Evolutionary conservation across 805 yeast species (phyloP).

Genomic region (Saccharomycopsis selenospora): DNA sequence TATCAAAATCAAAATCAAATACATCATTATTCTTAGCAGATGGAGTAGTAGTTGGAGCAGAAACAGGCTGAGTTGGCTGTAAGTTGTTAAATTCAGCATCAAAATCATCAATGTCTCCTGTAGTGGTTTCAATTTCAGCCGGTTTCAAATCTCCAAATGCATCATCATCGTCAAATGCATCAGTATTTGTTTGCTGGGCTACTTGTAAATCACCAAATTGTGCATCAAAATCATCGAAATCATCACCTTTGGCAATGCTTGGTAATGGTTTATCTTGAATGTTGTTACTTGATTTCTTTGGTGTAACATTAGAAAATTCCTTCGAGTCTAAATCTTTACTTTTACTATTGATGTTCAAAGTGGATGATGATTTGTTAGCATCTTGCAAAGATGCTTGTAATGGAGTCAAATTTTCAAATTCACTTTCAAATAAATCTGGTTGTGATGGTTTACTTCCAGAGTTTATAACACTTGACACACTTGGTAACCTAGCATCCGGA

Average conservation of each 20-base stretch:
- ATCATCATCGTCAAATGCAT: constrained; percentile 22
- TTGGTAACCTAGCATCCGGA: background rate
- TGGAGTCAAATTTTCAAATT: constrained; percentile 4
- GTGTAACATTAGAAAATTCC: background rate
- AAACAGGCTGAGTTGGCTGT: constrained; percentile 39
- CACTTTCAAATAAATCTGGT: constrained; percentile 5
- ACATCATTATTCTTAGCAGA: constrained; percentile 28
- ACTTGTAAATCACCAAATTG: constrained; percentile 40
- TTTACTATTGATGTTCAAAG: constrained; percentile 1
- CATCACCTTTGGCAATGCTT: background rate
- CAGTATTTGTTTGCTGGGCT: constrained; percentile 34
- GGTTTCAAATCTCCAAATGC: background rate
- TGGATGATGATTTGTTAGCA: constrained; percentile 5
- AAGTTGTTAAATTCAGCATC: constrained; percentile 40
- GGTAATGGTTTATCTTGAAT: background rate
- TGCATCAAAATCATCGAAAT: constrained; percentile 27
- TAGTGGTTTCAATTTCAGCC: too few relatives aligned
- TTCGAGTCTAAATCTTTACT: constrained; percentile 3
- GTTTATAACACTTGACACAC: background rate
- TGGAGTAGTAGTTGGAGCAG: constrained; percentile 29
- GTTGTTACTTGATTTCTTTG: background rate
- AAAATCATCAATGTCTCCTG: constrained; percentile 24
- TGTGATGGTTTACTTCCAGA: background rate
- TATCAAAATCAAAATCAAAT: constrained; percentile 17
- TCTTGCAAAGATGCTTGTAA: background rate